Percentiles rank a stretch among this genome's conserved stretches.
Conservation (phyloP, 2,329 filamentous ascomycete genomes). For the Bimuria novae-zelandiae region DNA sequence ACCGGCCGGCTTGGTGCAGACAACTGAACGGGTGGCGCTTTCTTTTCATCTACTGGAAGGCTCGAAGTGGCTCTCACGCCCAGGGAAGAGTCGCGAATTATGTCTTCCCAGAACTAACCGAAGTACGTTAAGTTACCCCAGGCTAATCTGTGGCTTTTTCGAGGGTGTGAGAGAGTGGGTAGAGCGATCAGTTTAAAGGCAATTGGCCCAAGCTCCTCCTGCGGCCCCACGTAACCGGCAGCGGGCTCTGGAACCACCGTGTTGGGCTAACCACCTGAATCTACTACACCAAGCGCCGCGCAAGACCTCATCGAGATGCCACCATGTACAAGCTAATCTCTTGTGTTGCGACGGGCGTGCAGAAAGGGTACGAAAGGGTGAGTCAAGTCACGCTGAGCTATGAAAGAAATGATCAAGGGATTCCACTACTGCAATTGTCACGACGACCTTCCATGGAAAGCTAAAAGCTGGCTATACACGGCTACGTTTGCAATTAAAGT, state of each 20-base stretch:
- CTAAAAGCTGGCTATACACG: no score
- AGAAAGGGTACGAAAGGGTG: constrained; percentile 29
- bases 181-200: neutral
- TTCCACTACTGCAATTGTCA: neutral
- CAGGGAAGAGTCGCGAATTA: no score
- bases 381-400: constrained; percentile 11
- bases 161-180: no score
- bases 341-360: constrained; percentile 31
- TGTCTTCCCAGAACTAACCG: no score
- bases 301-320: constrained; percentile 1
- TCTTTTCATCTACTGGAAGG: no score
- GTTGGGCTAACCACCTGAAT: neutral
- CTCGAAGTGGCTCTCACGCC: no score
- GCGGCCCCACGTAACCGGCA: neutral
- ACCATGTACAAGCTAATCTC: constrained; percentile 23
- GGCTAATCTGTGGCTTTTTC: no score
- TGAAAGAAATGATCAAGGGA: neutral
- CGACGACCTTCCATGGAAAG: neutral
- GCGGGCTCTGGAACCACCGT: neutral
- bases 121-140: no score
- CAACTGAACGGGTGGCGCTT: no score
- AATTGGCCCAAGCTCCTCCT: neutral
- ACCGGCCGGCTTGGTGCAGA: no score
- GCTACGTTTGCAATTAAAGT: no score
- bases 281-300: neutral